Evolutionary conservation across 169 alveolate species (phyloP).

Genomic region (Eimeria brunetti): DNA sequence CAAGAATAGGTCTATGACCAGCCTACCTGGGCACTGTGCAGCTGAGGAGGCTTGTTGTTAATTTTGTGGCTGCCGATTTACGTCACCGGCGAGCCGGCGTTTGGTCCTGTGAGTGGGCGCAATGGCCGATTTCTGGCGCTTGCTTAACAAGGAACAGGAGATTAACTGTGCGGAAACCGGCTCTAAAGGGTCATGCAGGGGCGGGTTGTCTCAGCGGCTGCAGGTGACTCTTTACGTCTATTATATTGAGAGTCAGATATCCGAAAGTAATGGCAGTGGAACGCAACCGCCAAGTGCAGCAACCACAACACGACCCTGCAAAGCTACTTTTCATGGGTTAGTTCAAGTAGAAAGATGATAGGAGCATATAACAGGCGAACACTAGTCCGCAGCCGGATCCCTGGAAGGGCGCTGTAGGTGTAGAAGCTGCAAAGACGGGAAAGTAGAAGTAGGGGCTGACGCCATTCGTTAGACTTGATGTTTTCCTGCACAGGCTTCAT

Average conservation of each 20-base stretch:
- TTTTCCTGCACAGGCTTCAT: neutral
- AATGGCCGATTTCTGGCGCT: conserved; percentile 55
- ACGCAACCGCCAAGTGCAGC: conserved; percentile 85
- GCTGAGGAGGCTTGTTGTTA: neutral
- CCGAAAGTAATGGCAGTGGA: conserved; percentile 84
- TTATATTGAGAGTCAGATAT: conserved; percentile 81
- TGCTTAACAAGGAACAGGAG: conserved; percentile 47
- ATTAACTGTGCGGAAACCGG: conserved; percentile 36
- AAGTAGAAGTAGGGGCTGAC: neutral
- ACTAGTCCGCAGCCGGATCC: neutral
- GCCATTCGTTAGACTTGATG: neutral
- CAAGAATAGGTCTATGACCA: conserved; percentile 51
- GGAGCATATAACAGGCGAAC: neutral
- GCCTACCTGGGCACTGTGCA: neutral
- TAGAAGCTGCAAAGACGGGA: neutral
- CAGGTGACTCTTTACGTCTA: too few species aligned
- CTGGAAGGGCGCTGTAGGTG: neutral
- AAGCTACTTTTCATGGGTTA: neutral
- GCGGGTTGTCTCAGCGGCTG: too few species aligned
- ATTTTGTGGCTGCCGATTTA: neutral
- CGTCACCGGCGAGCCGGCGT: neutral
- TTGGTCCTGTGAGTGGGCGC: conserved; percentile 35
- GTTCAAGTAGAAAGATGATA: neutral
- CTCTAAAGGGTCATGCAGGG: too few species aligned
- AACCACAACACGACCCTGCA: neutral